Evolutionary conservation across 2,329 filamentous ascomycete genomes (phyloP).

Genomic region (Trichophyton mentagrophytes): DNA sequence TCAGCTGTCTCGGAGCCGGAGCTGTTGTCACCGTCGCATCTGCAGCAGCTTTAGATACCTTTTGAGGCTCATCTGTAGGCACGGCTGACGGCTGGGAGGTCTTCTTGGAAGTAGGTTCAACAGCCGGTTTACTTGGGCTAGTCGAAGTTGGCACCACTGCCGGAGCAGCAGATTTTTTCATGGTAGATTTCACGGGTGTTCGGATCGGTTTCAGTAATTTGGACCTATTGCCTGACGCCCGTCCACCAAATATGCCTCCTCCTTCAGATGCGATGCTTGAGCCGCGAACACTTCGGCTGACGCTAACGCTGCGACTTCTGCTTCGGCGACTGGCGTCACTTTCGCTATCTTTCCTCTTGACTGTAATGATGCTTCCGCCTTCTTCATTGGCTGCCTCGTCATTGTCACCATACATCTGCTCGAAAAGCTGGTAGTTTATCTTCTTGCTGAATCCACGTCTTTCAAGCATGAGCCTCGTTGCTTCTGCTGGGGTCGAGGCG

Average conservation of each 20-base stretch:
- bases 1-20: too few species aligned
- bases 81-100: not conserved
- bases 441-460: conserved; percentile 58
- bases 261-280: conserved; percentile 11
- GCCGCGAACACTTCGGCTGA: conserved; percentile 11
- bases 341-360: conserved; percentile 13
- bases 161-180: not conserved
- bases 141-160: conserved; percentile 4
- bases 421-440: conserved; percentile 50
- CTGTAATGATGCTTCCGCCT: not conserved
- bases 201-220: not conserved
- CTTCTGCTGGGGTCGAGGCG: conserved; percentile 56
- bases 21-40: not conserved
- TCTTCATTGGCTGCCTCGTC: conserved; percentile 18
- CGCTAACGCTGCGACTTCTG: conserved; percentile 24
- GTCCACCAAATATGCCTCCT: conserved; percentile 11
- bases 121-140: conserved; percentile 15
- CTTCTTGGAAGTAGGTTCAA: conserved; percentile 11
- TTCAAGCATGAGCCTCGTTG: conserved; percentile 55
- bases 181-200: not conserved
- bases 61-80: conserved; percentile 11
- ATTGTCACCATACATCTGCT: conserved; percentile 29
- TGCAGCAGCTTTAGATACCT: conserved; percentile 1
- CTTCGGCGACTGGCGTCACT: conserved; percentile 9
- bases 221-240: not conserved